A percentile compares a stretch with the other conserved stretches of the same genome.
These are phyloP conservation scores for Ustilago crameri DNA, from an alignment of 1,284 basidiomycete genomes.

Conservation along the genomic window DNA sequence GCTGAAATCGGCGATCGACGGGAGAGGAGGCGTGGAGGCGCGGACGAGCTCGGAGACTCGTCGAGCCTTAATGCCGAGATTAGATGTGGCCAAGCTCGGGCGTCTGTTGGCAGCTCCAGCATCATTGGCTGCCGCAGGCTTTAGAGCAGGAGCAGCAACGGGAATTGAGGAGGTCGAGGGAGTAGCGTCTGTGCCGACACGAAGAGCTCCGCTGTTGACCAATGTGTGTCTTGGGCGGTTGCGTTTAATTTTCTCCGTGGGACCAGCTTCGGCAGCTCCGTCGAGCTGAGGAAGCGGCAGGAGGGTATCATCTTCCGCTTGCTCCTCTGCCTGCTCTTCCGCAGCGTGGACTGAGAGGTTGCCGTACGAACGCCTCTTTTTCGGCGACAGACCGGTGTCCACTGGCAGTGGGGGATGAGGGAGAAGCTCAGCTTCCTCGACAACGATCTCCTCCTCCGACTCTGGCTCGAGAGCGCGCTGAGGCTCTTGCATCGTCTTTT, in stretches of 20 bases:
- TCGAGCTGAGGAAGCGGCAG: conserved; percentile 14
- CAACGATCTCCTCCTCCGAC: conserved; percentile 10
- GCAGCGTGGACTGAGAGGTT: conserved; percentile 38
- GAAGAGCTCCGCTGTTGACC: conserved; percentile 47
- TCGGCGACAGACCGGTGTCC: conserved; percentile 27
- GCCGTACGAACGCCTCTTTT: conserved; percentile 47
- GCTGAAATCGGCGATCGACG: conserved; percentile 31
- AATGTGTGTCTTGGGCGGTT: conserved; percentile 35
- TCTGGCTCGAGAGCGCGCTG: neutral
- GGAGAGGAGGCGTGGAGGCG: conserved; percentile 34
- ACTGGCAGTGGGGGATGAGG: conserved; percentile 24
- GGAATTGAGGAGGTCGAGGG: conserved; percentile 11
- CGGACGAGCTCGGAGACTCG: conserved; percentile 44
- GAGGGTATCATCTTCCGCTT: conserved; percentile 22
- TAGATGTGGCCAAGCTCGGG: conserved; percentile 32
- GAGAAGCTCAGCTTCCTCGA: conserved; percentile 2
- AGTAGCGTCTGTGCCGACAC: neutral
- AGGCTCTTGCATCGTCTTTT: conserved; percentile 10
- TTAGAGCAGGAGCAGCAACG: neutral
- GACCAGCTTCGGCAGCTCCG: neutral
- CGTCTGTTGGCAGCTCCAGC: conserved; percentile 3
- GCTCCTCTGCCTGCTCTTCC: conserved; percentile 3
- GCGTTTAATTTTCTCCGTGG: conserved; percentile 7
- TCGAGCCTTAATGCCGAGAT: conserved; percentile 42
- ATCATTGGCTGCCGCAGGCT: neutral